A percentile compares a stretch with the other conserved stretches of the same genome.
phyloP scores from a whole-genome alignment of 352 stramenopile species.

The Plasmopara halstedii region DNA sequence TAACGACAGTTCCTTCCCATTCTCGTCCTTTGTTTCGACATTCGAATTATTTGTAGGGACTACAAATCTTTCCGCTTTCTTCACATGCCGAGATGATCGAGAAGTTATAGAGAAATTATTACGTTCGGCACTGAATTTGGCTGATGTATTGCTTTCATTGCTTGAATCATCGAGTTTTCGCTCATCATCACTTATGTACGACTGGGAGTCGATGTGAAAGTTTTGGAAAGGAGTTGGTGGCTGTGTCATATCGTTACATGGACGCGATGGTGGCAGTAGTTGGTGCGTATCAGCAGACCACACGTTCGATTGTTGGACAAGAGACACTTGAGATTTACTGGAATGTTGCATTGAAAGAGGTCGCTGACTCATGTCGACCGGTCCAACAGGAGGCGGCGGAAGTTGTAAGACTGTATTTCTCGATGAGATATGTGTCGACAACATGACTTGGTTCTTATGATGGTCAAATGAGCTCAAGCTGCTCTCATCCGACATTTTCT shows the following conservation, averaged over 20 bases:
- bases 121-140: not conserved
- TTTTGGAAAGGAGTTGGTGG: not conserved
- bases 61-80: slow-evolving; percentile 13
- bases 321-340: slow-evolving; percentile 6
- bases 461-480: not conserved
- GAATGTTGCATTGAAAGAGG: slow-evolving; percentile 18
- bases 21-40: not conserved
- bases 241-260: slow-evolving; percentile 37
- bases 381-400: slow-evolving; percentile 28
- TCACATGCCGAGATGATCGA: slow-evolving; percentile 4
- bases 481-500: not conserved
- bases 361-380: slow-evolving; percentile 43
- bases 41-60: slow-evolving; percentile 10
- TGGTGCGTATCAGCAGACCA: not conserved
- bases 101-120: slow-evolving; percentile 5
- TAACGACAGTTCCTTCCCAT: slow-evolving; percentile 22
- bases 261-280: slow-evolving; percentile 30
- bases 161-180: slow-evolving; percentile 12
- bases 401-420: slow-evolving; percentile 18
- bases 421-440: slow-evolving; percentile 1
- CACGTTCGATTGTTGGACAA: not conserved
- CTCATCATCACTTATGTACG: slow-evolving; percentile 22
- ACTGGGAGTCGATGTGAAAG: not conserved
- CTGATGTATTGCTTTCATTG: slow-evolving; percentile 8
- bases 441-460: too few species aligned